Conservation (phyloP, 768 basidiomycete species). For the Tricholoma hemisulphureum region DNA sequence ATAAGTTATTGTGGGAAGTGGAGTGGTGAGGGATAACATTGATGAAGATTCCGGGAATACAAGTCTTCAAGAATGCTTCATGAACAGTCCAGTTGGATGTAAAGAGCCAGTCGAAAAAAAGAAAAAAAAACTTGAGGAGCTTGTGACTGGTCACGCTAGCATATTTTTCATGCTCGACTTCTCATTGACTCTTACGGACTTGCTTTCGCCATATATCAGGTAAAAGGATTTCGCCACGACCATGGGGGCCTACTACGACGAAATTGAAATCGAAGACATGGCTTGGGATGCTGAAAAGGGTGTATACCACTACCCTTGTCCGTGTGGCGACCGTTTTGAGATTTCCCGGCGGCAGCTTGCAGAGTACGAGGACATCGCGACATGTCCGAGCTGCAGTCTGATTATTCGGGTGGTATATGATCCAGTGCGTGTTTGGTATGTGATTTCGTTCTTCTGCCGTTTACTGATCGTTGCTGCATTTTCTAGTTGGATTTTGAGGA, state of each 20-base stretch:
- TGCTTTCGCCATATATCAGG: too few species aligned
- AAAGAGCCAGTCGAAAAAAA: too few species aligned
- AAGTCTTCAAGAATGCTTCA: too few species aligned
- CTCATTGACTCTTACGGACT: too few species aligned
- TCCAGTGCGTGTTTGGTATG: slow-evolving; percentile 62
- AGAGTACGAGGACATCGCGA: slow-evolving; percentile 91
- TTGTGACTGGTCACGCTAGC: too few species aligned
- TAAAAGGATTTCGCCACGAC: neutral
- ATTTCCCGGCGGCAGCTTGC: slow-evolving; percentile 83
- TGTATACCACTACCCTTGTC: slow-evolving; percentile 96
- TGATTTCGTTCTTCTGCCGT: neutral
- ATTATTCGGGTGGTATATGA: slow-evolving; percentile 93
- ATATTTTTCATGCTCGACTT: too few species aligned
- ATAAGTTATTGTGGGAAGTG: too few species aligned
- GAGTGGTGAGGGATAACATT: too few species aligned
- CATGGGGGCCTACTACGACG: slow-evolving; percentile 92
- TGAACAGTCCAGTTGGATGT: too few species aligned
- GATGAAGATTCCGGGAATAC: too few species aligned
- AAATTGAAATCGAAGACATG: slow-evolving; percentile 97
- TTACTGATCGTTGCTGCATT: slow-evolving; percentile 7
- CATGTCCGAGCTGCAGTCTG: slow-evolving; percentile 93
- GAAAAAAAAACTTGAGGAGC: too few species aligned
- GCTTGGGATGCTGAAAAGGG: slow-evolving; percentile 78
- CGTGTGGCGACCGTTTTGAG: slow-evolving; percentile 97
- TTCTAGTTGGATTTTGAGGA: slow-evolving; percentile 82